phyloP scores from a whole-genome alignment of 2,329 filamentous ascomycete genomes.

The Aspergillus chevalieri region DNA sequence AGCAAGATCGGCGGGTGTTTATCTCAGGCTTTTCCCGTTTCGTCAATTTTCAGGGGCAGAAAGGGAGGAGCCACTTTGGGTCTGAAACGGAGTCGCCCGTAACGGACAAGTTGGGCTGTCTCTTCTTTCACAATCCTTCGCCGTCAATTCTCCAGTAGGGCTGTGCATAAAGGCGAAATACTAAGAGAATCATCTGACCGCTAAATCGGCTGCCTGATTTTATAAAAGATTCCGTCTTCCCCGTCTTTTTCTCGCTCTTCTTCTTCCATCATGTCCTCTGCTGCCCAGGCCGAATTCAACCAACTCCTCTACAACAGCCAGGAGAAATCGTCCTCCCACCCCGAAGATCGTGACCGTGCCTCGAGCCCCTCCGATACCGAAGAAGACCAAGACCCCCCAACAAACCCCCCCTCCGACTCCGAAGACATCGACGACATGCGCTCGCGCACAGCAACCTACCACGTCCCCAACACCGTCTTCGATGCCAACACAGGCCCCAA shows the following conservation, averaged over 20 bases:
- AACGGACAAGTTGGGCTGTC: no score
- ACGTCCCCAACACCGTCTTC: conserved; percentile 40
- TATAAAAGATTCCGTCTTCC: conserved; percentile 10
- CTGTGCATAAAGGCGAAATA: no score
- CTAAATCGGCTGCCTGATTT: conserved; percentile 8
- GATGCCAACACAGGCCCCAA: conserved; percentile 48
- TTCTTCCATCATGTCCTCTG: conserved; percentile 32
- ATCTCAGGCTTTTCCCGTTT: no score
- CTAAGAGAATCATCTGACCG: no score
- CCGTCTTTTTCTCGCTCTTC: conserved; percentile 5
- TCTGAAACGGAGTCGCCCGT: no score
- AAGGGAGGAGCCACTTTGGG: no score
- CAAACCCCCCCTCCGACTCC: conserved; percentile 28
- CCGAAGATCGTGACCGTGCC: conserved; percentile 35
- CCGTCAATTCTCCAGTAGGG: no score
- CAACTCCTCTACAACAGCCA: conserved; percentile 35
- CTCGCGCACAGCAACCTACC: conserved; percentile 33
- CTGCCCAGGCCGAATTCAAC: conserved; percentile 44
- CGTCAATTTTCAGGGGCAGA: no score
- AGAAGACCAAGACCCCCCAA: conserved; percentile 13
- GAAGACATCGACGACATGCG: conserved; percentile 30
- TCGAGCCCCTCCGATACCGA: conserved; percentile 22
- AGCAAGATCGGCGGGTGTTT: no score
- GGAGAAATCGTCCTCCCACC: conserved; percentile 32
- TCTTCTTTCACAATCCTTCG: no score